These are phyloP conservation scores for Gomphus sp. DNA, from an alignment of 1,284 basidiomycete genomes.

Conservation along the genomic window DNA sequence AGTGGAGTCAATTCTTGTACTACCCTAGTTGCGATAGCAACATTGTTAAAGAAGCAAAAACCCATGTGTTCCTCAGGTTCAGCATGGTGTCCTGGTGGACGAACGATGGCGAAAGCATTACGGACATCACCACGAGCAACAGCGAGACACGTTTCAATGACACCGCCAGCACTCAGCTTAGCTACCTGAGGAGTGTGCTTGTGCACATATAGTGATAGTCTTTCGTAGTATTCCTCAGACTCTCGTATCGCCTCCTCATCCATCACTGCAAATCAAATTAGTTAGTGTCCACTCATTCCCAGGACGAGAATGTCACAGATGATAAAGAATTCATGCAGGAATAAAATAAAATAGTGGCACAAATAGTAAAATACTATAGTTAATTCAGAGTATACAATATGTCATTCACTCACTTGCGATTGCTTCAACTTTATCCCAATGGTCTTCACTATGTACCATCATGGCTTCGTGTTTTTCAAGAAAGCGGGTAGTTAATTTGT, in stretches of 20 bases:
- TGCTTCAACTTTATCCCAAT: conserved; percentile 85
- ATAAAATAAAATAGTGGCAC: background rate
- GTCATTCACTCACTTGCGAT: conserved; percentile 52
- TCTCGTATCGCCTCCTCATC: conserved; percentile 63
- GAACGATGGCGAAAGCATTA: conserved; percentile 91
- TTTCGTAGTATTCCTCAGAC: conserved; percentile 76
- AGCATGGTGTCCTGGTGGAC: conserved; percentile 97
- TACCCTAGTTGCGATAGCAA: conserved; percentile 84
- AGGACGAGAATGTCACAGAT: background rate
- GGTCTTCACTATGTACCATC: conserved; percentile 82
- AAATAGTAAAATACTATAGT: background rate
- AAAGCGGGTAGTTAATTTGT: conserved; percentile 64
- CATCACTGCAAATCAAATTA: conserved; percentile 25
- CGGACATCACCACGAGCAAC: conserved; percentile 77
- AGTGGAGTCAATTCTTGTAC: conserved; percentile 60
- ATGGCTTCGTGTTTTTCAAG: conserved; percentile 73
- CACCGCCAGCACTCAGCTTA: conserved; percentile 86
- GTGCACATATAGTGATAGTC: conserved; percentile 88
- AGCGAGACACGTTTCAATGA: conserved; percentile 83
- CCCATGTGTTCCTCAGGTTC: conserved; percentile 98
- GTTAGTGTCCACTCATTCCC: background rate
- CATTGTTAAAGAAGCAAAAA: conserved; percentile 99
- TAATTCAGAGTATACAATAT: background rate
- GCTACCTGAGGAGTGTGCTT: conserved; percentile 80
- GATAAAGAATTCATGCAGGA: background rate